A percentile compares a stretch with the other conserved stretches of the same genome.
Conservation (phyloP, 371 early-diverging fungal genomes). For the Mortierella sp. region DNA sequence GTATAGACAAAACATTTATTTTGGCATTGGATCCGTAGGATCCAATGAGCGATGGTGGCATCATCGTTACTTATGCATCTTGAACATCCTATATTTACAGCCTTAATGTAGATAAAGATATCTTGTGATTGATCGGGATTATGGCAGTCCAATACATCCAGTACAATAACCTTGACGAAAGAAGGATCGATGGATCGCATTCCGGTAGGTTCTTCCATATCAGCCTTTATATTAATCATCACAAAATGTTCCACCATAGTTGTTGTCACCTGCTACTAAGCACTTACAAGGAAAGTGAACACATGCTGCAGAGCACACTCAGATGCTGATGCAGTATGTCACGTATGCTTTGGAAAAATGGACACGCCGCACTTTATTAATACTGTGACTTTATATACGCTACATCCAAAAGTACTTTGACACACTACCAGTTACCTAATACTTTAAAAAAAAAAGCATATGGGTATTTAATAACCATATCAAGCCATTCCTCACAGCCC, state of each 20-base stretch:
- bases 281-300: neutral
- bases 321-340: neutral
- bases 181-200: neutral
- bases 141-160: neutral
- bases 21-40: too few species aligned
- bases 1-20: too few species aligned
- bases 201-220: conserved; percentile 7
- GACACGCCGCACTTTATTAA: conserved; percentile 8
- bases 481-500: too few species aligned
- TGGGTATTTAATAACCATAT: too few species aligned
- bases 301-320: neutral
- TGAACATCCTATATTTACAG: neutral
- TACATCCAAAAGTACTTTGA: neutral
- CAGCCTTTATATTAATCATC: neutral
- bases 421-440: neutral
- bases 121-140: neutral
- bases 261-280: neutral
- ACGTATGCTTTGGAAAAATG: neutral
- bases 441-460: neutral
- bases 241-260: neutral
- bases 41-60: too few species aligned
- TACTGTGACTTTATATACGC: neutral
- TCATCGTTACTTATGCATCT: neutral
- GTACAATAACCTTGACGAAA: neutral
- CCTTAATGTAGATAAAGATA: neutral